phyloP scores from a whole-genome alignment of 352 stramenopile species.

The Pythium folliculosum region DNA sequence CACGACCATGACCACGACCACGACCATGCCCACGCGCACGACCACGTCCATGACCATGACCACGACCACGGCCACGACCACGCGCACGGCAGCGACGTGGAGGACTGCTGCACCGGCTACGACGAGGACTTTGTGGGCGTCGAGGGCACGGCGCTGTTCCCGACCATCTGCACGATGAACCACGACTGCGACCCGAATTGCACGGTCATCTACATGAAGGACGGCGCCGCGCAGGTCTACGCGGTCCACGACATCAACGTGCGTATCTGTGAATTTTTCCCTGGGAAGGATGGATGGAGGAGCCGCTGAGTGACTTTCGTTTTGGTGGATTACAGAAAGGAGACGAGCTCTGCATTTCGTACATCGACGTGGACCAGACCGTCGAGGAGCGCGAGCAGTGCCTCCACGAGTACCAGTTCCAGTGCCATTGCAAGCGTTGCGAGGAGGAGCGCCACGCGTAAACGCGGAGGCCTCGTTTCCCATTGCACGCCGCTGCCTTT shows the following conservation, averaged over 20 bases:
- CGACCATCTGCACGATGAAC: slow-evolving; percentile 95
- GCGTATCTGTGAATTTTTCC: too few species aligned
- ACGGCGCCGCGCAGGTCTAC: slow-evolving; percentile 70
- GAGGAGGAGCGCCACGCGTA: slow-evolving; percentile 64
- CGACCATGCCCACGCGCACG: slow-evolving; percentile 48
- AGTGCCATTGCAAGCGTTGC: slow-evolving; percentile 67
- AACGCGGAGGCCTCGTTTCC: too few species aligned
- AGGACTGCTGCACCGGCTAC: slow-evolving; percentile 41
- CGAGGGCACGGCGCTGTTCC: slow-evolving; percentile 94
- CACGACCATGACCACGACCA: slow-evolving; percentile 24
- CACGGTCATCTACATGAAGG: slow-evolving; percentile 87
- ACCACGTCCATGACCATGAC: slow-evolving; percentile 34
- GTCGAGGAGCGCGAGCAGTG: slow-evolving; percentile 79
- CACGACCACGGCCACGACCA: slow-evolving; percentile 42
- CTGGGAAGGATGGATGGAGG: too few species aligned
- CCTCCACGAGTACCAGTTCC: slow-evolving; percentile 83
- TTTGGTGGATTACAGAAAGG: slow-evolving; percentile 43
- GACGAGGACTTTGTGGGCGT: slow-evolving; percentile 92
- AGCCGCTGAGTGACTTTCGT: not conserved
- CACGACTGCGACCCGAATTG: slow-evolving; percentile 95
- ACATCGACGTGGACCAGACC: slow-evolving; percentile 90
- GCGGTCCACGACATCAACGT: slow-evolving; percentile 71
- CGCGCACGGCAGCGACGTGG: slow-evolving; percentile 43
- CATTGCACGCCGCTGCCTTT: too few species aligned
- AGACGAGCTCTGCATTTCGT: slow-evolving; percentile 95